Base-by-base conservation (phyloP, 208 protist genomes). In the Herpetomonas samuelpessoai region DNA sequence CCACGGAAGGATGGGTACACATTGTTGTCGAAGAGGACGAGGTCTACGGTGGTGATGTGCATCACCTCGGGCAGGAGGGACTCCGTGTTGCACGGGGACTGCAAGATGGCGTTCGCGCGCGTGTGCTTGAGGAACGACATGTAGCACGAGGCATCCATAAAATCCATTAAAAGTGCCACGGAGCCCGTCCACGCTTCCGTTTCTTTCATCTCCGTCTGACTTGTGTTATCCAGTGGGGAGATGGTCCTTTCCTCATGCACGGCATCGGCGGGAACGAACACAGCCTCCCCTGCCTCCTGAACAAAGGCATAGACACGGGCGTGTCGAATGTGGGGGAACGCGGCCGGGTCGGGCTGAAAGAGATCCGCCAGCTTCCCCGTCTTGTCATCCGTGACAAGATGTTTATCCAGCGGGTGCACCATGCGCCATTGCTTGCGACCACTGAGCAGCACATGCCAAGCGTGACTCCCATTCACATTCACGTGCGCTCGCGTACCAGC, bases 211-310 rank as follows among this genome's bases (percentile, higher is more conserved):
- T n/a, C n/a, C n/a, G n/a, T n/a, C 35, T 41, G 6, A 14, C 35
- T 41, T 14, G 35, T 14, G 35, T 14, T 6, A 30, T 76, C 55
- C 35, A 55, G 24, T 18, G 62, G 35, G 18, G 62, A 56, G 2
- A 76, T 49, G 16, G 64, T 62, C 3, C 68, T 14, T 3, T 73
- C 64, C 6, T 38, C 30, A 54, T 66, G 45, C n/a, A 74, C 38
- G 7, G 67, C 73, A 29, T 79, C 73, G 49, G 52, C 61, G n/a
- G 73, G 73, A 12, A 79, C 18, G 51, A 79, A 79, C 1, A 79
- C 27, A 0, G 73, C 65, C 28, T 79, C 67, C 14, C 73, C 73
- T 18, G 55, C 68, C 9, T 51, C 19, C 45, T 79, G 73, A 19
- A 56, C 61, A 24, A 64, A 53, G 21, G 58, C 51, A 48, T 66